Percentiles rank a stretch among this genome's conserved stretches.
phyloP scores from a whole-genome alignment of 495 filamentous ascomycete genomes.

The Penicillium canescens region DNA sequence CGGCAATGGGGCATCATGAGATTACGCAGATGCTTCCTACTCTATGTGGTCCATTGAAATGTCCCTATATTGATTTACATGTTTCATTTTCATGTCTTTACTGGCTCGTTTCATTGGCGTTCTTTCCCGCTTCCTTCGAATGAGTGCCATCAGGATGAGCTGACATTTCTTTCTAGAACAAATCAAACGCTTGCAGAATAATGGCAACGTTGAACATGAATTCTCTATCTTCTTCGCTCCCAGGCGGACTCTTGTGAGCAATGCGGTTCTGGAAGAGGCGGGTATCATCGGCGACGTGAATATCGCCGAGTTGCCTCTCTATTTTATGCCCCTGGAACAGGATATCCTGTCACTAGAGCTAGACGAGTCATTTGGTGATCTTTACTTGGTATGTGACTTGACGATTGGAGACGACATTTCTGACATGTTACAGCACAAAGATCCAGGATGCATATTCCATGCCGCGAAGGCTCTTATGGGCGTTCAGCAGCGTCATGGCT shows the following conservation, averaged over 20 bases:
- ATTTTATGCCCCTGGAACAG: slow-evolving; percentile 87
- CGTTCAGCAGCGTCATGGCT: slow-evolving; percentile 85
- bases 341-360: slow-evolving; percentile 91
- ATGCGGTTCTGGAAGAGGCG: slow-evolving; percentile 88
- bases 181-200: slow-evolving; percentile 83
- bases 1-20: slow-evolving; percentile 57
- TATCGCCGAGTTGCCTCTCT: slow-evolving; percentile 79
- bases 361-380: slow-evolving; percentile 79
- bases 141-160: slow-evolving; percentile 57
- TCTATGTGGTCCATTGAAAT: slow-evolving; percentile 65
- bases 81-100: slow-evolving; percentile 21
- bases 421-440: slow-evolving; percentile 62
- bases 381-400: slow-evolving; percentile 67
- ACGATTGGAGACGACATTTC: neutral
- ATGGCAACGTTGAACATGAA: slow-evolving; percentile 85
- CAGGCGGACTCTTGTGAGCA: slow-evolving; percentile 84
- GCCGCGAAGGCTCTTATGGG: slow-evolving; percentile 93
- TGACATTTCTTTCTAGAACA: slow-evolving; percentile 69
- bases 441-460: slow-evolving; percentile 84
- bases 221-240: slow-evolving; percentile 94
- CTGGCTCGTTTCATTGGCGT: slow-evolving; percentile 49
- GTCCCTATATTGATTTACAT: slow-evolving; percentile 58
- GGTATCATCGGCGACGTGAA: slow-evolving; percentile 92
- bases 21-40: slow-evolving; percentile 58
- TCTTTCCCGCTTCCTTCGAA: slow-evolving; percentile 36